Base-by-base conservation (phyloP, 164 flowering plant genomes). In the Sedum album region DNA sequence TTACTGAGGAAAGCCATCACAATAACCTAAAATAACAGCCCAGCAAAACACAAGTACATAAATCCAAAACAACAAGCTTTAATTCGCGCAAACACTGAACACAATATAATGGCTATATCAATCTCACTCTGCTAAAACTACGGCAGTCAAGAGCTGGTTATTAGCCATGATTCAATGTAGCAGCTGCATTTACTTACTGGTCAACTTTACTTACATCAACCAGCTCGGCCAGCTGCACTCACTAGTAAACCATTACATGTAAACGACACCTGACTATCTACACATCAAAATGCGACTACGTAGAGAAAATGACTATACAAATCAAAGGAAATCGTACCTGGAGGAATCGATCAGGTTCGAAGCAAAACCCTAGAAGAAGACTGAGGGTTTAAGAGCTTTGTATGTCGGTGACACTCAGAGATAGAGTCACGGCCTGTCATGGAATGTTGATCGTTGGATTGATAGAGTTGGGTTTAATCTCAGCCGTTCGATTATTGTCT, bases 1-100 rank as follows among this genome's bases (percentile, higher is more conserved):
- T 78, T 84, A 73, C 79, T 69, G 2, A 86, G 69, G 74, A 86
- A 84, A 62, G 88, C 88, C 89, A 85, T 85, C 31, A 25, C 31
- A 55, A 18, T 26, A 25, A 55, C 61, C 61, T 55, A 55, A 1
- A 55, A 21, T 9, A 5, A 1, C 31, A 55, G 11, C 5, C 17
- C 2, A 55, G 20, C 28, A 28, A 55, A 18, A 55, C 61, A 55
- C 6, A 28, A 55, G 31, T 13, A 26, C 2, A 25, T 0, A 25
- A 25, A 18, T 55, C 28, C 15, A 25, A 55, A 26, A 25, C 31
- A 55, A 28, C 57, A 51, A 6, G 21, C 31, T 55, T 8, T 26
- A 21, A 25, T 26, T 55, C 61, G 25, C 11, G 18, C 5, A 14
- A 55, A 55, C 18, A 9, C 31, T 25, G 26, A 10, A 55, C 25